A percentile compares a stretch with the other conserved stretches of the same genome.
Evolutionary conservation across 2,329 filamentous ascomycete genomes (phyloP).

Genomic region (Pseudopyrenochaeta lycopersici): DNA sequence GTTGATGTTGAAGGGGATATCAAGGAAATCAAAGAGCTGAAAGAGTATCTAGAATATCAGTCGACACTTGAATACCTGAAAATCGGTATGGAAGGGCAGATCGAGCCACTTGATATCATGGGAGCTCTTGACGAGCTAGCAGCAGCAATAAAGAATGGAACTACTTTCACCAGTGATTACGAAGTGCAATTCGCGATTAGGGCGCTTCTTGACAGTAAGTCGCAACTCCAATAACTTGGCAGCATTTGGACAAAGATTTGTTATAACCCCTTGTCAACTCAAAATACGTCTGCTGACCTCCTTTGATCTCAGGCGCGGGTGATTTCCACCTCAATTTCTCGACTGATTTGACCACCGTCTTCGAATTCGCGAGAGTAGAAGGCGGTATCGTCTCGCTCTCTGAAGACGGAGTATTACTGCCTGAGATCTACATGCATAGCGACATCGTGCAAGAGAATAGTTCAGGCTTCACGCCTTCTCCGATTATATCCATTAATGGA

Average conservation of each 20-base stretch:
- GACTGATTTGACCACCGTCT: constrained; percentile 26
- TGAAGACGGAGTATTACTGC: constrained; percentile 31
- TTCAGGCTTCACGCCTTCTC: constrained; percentile 24
- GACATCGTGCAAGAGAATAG: constrained; percentile 19
- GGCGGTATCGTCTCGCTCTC: constrained; percentile 41
- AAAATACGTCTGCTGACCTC: neutral
- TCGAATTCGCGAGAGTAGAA: constrained; percentile 23
- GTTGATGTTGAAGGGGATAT: constrained; percentile 26
- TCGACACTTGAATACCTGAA: constrained; percentile 41
- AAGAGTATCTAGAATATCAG: constrained; percentile 37
- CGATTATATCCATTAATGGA: constrained; percentile 43
- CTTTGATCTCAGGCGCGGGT: constrained; percentile 19
- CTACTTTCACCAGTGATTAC: constrained; percentile 38
- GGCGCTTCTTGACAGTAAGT: constrained; percentile 21
- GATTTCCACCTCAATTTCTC: constrained; percentile 41
- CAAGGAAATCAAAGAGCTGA: constrained; percentile 26
- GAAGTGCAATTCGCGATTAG: constrained; percentile 41
- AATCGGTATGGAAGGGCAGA: constrained; percentile 28
- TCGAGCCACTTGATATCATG: constrained; percentile 33
- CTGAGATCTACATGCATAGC: constrained; percentile 32
- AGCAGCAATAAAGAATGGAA: constrained; percentile 16
- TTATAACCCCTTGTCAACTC: neutral
- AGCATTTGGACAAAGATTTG: too few species aligned
- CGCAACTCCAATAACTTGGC: too few species aligned
- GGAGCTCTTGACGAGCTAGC: neutral